Evolutionary conservation across 2,329 filamentous ascomycete species (phyloP).

Genomic region (Talaromyces funiculosus): DNA sequence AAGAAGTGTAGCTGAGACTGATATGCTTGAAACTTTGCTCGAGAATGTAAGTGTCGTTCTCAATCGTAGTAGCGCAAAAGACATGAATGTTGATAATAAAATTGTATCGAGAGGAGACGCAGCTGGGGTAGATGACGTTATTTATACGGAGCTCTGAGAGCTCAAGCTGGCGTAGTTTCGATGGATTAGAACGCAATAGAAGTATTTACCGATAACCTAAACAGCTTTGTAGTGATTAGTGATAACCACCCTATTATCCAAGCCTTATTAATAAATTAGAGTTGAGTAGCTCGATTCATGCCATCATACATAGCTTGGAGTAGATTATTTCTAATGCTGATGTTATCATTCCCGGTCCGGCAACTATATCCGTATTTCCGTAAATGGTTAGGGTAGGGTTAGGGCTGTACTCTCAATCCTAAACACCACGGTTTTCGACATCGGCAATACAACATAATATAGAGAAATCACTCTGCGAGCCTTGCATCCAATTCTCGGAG

Average conservation of each 20-base stretch:
- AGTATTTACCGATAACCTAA: not conserved
- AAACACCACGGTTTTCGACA: not conserved
- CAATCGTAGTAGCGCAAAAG: constrained; percentile 3
- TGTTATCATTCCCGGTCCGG: not conserved
- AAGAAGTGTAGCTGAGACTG: not conserved
- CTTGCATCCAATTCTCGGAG: no score
- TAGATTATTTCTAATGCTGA: not conserved
- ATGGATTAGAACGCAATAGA: not conserved
- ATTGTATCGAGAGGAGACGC: not conserved
- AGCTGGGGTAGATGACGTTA: not conserved
- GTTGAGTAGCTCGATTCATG: not conserved
- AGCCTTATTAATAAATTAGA: not conserved
- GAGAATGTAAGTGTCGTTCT: not conserved
- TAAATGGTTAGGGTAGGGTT: not conserved
- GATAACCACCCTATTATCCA: not conserved
- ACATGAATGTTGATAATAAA: not conserved
- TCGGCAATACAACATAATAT: no score
- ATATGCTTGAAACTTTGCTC: not conserved
- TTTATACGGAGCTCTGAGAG: not conserved
- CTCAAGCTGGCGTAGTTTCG: not conserved
- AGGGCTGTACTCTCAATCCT: not conserved
- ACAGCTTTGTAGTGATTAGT: not conserved
- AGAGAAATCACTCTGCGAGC: no score
- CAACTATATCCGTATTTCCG: not conserved
- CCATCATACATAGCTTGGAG: not conserved